Conservation (phyloP, 345 rosid species). For the Heritiera fomes region DNA sequence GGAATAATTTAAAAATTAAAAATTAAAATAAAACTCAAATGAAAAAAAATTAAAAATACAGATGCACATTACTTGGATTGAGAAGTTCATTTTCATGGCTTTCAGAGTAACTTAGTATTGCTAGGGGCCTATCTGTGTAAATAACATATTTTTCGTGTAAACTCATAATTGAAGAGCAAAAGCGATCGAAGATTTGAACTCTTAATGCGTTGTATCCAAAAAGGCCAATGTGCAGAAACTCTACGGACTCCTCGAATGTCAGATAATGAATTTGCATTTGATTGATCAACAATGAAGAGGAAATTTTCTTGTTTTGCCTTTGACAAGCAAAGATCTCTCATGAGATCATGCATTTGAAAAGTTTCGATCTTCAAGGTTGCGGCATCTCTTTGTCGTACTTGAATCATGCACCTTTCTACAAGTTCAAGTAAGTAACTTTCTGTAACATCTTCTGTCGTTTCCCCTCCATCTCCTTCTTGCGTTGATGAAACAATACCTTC, state of each 20-base stretch:
- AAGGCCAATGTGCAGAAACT: slow-evolving; percentile 21
- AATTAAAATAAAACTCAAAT: too few relatives aligned
- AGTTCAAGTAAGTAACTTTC: slow-evolving; percentile 19
- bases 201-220: background rate
- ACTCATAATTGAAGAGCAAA: slow-evolving; percentile 5
- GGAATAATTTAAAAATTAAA: too few relatives aligned
- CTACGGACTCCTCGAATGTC: slow-evolving; percentile 26
- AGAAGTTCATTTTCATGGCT: too few relatives aligned
- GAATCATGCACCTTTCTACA: too few relatives aligned
- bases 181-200: slow-evolving; percentile 37
- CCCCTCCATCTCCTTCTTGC: slow-evolving; percentile 16
- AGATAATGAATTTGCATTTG: background rate
- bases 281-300: slow-evolving; percentile 11
- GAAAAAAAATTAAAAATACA: too few relatives aligned
- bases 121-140: background rate
- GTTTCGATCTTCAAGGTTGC: slow-evolving; percentile 14
- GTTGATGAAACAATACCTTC: slow-evolving; percentile 39
- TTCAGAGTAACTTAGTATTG: too few relatives aligned
- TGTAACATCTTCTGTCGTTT: slow-evolving; percentile 27
- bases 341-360: slow-evolving; percentile 31
- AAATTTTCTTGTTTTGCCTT: slow-evolving; percentile 32
- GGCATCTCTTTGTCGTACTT: background rate
- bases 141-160: background rate
- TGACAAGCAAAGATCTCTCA: slow-evolving; percentile 27
- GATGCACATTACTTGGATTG: too few relatives aligned